These are phyloP conservation scores for Periconia sp. DNA, from an alignment of 2,329 filamentous ascomycete genomes.

Conservation along the genomic window DNA sequence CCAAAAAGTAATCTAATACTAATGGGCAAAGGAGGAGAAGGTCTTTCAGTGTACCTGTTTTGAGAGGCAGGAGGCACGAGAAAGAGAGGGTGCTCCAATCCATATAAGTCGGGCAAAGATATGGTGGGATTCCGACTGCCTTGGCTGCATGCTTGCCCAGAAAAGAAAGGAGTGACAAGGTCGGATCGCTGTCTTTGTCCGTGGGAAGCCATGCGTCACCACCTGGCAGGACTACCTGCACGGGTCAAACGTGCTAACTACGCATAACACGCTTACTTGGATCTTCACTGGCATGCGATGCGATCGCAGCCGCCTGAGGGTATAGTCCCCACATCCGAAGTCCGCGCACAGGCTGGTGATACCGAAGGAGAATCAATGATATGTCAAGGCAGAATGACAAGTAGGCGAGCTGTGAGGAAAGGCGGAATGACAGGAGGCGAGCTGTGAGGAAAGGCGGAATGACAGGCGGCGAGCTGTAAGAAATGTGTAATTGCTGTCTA, in stretches of 20 bases:
- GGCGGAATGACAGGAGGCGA: conserved; percentile 5
- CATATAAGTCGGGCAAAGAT: conserved; percentile 32
- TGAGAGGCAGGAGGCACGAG: not conserved
- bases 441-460: conserved; percentile 5
- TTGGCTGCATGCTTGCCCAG: too few species aligned
- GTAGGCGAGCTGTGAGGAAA: conserved; percentile 9
- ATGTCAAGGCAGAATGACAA: not conserved
- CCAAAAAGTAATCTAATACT: conserved; percentile 12
- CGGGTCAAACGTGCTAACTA: too few species aligned
- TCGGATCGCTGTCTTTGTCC: too few species aligned
- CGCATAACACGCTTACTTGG: too few species aligned
- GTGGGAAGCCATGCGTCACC: too few species aligned
- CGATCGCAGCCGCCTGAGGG: conserved; percentile 6
- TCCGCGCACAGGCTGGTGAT: conserved; percentile 13
- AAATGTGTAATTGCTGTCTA: not conserved
- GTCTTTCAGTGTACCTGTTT: not conserved
- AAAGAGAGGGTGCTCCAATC: conserved; percentile 21
- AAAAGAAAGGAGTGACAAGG: too few species aligned
- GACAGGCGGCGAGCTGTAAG: conserved; percentile 1
- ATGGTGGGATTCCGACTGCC: conserved; percentile 24
- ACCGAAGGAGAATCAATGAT: conserved; percentile 11
- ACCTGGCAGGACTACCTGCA: too few species aligned
- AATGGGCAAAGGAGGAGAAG: conserved; percentile 1
- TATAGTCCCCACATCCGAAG: conserved; percentile 24
- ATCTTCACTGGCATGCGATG: conserved; percentile 18